phyloP scores from a whole-genome alignment of 2,329 filamentous ascomycete species.

The Leptographium radiaticola region DNA sequence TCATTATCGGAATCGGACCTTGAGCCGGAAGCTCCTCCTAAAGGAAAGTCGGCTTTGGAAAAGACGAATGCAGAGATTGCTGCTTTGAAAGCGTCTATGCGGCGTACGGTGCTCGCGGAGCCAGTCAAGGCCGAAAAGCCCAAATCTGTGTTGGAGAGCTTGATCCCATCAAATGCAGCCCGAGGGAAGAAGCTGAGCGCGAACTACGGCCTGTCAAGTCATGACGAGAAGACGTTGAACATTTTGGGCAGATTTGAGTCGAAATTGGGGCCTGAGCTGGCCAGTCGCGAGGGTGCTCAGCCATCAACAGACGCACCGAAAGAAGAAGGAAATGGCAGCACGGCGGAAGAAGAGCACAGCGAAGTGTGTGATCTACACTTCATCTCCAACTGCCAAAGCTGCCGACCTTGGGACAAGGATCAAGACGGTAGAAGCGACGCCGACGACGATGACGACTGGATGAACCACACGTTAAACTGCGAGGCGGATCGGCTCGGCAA shows the following conservation, averaged over 20 bases:
- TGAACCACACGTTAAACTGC: constrained; percentile 75
- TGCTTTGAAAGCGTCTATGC: constrained; percentile 70
- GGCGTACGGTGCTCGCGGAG: constrained; percentile 42
- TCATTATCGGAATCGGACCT: constrained; percentile 15
- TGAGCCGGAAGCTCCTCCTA: constrained; percentile 17
- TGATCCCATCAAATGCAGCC: constrained; percentile 59
- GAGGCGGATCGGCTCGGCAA: constrained; percentile 85
- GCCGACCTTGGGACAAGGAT: constrained; percentile 66
- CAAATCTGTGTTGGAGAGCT: constrained; percentile 51
- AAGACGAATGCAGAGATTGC: constrained; percentile 70
- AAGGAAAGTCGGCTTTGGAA: constrained; percentile 43
- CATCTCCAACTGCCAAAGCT: constrained; percentile 89
- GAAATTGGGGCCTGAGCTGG: constrained; percentile 47
- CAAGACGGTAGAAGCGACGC: constrained; percentile 22
- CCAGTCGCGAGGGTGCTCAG: neutral
- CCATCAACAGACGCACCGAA: constrained; percentile 9
- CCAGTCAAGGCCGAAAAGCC: constrained; percentile 43
- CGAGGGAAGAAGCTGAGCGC: constrained; percentile 56
- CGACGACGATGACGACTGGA: constrained; percentile 55
- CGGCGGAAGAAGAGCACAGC: constrained; percentile 20
- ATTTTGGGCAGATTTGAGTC: constrained; percentile 69
- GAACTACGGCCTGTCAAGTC: constrained; percentile 31
- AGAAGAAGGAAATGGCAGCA: constrained; percentile 8
- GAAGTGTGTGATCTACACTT: constrained; percentile 87
- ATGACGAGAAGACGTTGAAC: constrained; percentile 53